Conservation (phyloP, 2,329 filamentous ascomycete species). For the Aspergillus quadricinctus region DNA sequence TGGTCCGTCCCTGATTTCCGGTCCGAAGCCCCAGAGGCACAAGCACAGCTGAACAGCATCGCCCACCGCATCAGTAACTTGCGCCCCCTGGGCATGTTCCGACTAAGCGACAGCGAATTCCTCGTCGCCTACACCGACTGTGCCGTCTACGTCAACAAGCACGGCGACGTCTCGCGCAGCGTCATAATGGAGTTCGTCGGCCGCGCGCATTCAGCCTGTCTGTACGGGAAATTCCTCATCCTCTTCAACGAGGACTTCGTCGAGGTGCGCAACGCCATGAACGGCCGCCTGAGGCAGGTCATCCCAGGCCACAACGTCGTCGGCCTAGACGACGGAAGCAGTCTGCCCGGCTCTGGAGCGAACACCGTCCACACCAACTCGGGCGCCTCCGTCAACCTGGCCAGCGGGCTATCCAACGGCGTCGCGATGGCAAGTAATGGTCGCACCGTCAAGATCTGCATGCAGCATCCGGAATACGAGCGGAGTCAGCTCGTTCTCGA, state of each 20-base stretch:
- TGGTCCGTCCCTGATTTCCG: conserved; percentile 84
- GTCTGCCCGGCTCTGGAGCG: conserved; percentile 34
- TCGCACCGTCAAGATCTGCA: conserved; percentile 85
- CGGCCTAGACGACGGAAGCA: conserved; percentile 75
- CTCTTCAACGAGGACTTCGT: conserved; percentile 96
- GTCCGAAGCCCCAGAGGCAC: conserved; percentile 55
- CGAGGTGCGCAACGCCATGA: conserved; percentile 94
- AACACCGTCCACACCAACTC: conserved; percentile 41
- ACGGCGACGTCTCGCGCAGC: conserved; percentile 87
- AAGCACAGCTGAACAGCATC: conserved; percentile 71
- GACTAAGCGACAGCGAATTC: conserved; percentile 87
- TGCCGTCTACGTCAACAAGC: conserved; percentile 96
- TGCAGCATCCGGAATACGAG: conserved; percentile 87
- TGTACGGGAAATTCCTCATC: conserved; percentile 86
- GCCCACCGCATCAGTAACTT: conserved; percentile 77
- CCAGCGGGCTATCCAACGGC: conserved; percentile 33
- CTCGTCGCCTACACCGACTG: conserved; percentile 92
- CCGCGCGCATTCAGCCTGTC: conserved; percentile 77
- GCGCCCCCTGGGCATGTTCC: conserved; percentile 91
- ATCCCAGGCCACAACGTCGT: conserved; percentile 87
- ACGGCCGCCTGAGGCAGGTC: conserved; percentile 87
- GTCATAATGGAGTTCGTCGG: conserved; percentile 99
- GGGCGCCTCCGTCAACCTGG: conserved; percentile 21
- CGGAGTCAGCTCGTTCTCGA: conserved; percentile 86
- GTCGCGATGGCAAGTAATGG: conserved; percentile 35